Percentiles rank a stretch among this genome's conserved stretches.
These are phyloP conservation scores for Taxawa tesnikishii DNA, from an alignment of 2,329 filamentous ascomycete species.

Conservation along the genomic window DNA sequence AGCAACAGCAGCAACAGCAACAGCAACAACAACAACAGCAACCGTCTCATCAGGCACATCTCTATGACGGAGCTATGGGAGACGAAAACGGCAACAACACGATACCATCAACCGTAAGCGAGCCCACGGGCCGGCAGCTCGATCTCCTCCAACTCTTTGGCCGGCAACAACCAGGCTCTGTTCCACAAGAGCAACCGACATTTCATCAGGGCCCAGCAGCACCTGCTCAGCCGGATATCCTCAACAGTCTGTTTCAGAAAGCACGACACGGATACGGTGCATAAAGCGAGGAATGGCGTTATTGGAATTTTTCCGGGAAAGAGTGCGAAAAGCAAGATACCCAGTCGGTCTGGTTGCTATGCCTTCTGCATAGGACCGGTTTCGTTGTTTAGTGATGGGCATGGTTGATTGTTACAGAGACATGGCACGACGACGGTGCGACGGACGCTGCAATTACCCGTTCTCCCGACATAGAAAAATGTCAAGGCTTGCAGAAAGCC, in stretches of 20 bases:
- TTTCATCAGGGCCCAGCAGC: slow-evolving; percentile 2
- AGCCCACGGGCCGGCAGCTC: slow-evolving; percentile 9
- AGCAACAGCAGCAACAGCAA: slow-evolving; percentile 11
- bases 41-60: not conserved
- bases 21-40: slow-evolving; percentile 7
- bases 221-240: slow-evolving; percentile 3
- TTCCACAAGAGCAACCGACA: slow-evolving; percentile 4
- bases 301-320: not conserved
- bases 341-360: not conserved
- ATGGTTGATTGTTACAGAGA: no score
- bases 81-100: not conserved
- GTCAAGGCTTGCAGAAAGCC: no score
- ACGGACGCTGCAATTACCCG: no score
- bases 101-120: not conserved
- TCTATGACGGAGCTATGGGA: not conserved
- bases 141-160: slow-evolving; percentile 15
- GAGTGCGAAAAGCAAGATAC: not conserved
- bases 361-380: not conserved
- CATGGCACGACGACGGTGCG: no score
- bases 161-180: slow-evolving; percentile 6
- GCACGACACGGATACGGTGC: slow-evolving; percentile 4
- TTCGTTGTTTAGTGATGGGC: no score
- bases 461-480: no score
- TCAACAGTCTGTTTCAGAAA: slow-evolving; percentile 3
- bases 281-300: not conserved